These are phyloP conservation scores for Purpureocillium takamizusanense DNA, from an alignment of 2,329 filamentous ascomycete genomes.

Conservation along the genomic window DNA sequence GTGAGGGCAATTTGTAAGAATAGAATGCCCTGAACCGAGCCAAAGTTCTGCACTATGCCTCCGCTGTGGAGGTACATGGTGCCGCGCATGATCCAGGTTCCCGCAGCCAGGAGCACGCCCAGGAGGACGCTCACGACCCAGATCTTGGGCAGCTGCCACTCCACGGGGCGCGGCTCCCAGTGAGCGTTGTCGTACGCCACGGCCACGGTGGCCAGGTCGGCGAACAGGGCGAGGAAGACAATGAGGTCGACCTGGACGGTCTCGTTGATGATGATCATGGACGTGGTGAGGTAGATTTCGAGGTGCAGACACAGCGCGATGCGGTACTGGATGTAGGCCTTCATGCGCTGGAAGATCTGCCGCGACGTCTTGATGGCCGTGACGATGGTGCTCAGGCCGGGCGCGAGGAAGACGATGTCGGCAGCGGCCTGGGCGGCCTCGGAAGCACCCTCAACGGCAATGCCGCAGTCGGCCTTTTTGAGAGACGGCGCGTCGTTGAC, in stretches of 20 bases:
- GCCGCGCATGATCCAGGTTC: constrained; percentile 65
- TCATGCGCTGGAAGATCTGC: constrained; percentile 72
- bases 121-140: constrained; percentile 67
- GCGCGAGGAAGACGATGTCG: constrained; percentile 67
- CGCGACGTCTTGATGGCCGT: constrained; percentile 65
- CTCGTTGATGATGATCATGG: constrained; percentile 74
- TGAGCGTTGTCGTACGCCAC: constrained; percentile 74
- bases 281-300: constrained; percentile 68
- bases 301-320: constrained; percentile 66
- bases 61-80: constrained; percentile 60
- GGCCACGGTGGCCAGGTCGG: constrained; percentile 70
- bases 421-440: constrained; percentile 65
- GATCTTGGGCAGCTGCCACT: constrained; percentile 76
- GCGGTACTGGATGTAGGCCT: constrained; percentile 69
- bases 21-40: constrained; percentile 64
- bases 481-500: constrained; percentile 67
- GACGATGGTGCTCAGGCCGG: constrained; percentile 62
- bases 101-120: constrained; percentile 57
- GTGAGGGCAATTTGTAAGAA: constrained; percentile 67
- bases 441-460: constrained; percentile 62
- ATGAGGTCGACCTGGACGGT: constrained; percentile 64
- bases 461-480: constrained; percentile 68
- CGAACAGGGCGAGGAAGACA: constrained; percentile 72
- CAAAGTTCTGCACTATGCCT: constrained; percentile 67
- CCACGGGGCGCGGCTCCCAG: constrained; percentile 64